phyloP scores from a whole-genome alignment of 2,329 filamentous ascomycete species.

The Fusarium kyushuense region DNA sequence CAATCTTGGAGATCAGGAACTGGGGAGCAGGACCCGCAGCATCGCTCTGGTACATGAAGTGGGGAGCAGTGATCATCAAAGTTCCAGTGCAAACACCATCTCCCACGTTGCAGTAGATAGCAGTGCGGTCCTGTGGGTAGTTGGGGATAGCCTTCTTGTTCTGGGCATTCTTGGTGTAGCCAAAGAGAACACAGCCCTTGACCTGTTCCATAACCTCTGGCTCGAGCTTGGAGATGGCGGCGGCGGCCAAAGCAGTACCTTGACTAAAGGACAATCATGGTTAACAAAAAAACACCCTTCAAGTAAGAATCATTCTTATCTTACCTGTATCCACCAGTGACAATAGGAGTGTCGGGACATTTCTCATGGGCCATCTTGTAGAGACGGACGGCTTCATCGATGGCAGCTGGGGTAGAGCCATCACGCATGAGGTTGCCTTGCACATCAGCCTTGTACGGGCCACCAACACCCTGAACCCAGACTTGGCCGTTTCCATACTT shows the following conservation, averaged over 20 bases:
- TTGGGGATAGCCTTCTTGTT: background rate
- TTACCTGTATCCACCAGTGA: conserved; percentile 16
- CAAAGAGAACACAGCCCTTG: conserved; percentile 1
- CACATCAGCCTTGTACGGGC: background rate
- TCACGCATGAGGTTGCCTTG: background rate
- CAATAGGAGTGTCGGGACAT: conserved; percentile 4
- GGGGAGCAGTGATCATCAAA: background rate
- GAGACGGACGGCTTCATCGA: background rate
- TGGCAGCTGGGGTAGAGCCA: background rate
- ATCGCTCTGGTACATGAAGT: background rate
- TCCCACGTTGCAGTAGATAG: background rate
- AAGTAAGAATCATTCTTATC: fast-evolving
- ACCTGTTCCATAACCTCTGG: conserved; percentile 2
- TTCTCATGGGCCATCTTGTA: conserved; percentile 11
- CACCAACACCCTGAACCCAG: conserved; percentile 18
- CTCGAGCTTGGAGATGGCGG: background rate
- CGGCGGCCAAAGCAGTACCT: conserved; percentile 4
- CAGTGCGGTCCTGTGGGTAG: background rate
- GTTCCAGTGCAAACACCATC: conserved; percentile 3
- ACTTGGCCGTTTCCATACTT: conserved; percentile 1
- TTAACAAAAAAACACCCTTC: fast-evolving
- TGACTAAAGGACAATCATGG: fast-evolving
- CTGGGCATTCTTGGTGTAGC: conserved; percentile 16
- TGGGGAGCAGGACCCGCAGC: background rate
- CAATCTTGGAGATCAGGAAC: conserved; percentile 1